Base-by-base conservation (phyloP, 73 alveolate genomes). In the Paramecium tetraurelia region DNA sequence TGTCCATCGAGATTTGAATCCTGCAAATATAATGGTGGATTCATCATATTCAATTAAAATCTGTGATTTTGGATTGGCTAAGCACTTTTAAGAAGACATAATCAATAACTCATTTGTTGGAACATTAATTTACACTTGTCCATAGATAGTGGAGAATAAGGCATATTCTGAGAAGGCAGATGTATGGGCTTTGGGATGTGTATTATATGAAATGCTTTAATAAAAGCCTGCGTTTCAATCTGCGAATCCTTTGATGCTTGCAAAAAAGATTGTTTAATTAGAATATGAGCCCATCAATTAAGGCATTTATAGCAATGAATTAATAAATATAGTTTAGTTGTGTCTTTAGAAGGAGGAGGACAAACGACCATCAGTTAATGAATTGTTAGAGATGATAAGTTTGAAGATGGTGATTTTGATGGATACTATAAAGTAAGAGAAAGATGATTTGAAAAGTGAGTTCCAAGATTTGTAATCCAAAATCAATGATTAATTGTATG, bases 11-110 rank as follows among this genome's bases (percentile, higher is more conserved):
- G 99, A 98, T 92, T 92, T 98, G 48, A 98, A 98, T 50, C 99
- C 99, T 5, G 93, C 98, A 58, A 98, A 98, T 86, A 92, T 98
- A 41, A 93, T 98, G 93, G 92, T 98, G 24, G 98, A 97, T 69
- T 94, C 95, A 35, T 96, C 97, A 83, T 93, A 84, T 75, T 95
- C 89, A 59, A 93, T 97, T 18, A 98, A 97, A 94, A 93, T 98
- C 76, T 96, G 99, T 16, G 99, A 98, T 93, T 98, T 98, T 93
- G 99, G 99, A 14, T 96, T 97, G 29, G 99, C 99, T 16, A 98
- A 96, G 89, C 94, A 95, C 58, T 85, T 95, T 27, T 93, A 94
- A 29, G 86, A 93, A 36, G 93, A 95, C 58, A 93, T 85, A 7
- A 94, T 94, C 93, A 70, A 70, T 20, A 90, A 96, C 48, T 59